Evolutionary conservation across 176 grass and related monocot species (phyloP).

Genomic region (Aechmea fasciata): DNA sequence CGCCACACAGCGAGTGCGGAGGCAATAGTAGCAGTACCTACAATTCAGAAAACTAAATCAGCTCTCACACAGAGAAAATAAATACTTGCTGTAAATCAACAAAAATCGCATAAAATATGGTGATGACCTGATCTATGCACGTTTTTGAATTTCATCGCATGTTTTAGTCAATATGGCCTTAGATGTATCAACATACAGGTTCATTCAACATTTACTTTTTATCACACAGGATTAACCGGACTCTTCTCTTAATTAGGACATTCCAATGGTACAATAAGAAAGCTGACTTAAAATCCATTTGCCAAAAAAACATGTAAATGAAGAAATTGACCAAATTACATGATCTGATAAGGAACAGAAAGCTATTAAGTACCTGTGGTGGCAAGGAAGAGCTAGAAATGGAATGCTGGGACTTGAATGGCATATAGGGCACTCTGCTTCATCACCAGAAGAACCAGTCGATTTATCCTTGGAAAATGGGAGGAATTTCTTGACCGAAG

Average conservation of each 20-base stretch:
- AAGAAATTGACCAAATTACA: neutral
- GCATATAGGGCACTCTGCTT: slow-evolving; percentile 75
- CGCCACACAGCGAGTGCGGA: slow-evolving; percentile 57
- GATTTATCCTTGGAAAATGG: slow-evolving; percentile 93
- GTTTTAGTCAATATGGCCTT: too few species aligned
- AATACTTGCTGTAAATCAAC: neutral
- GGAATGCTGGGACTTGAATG: slow-evolving; percentile 67
- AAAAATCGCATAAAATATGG: neutral
- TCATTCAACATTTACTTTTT: too few species aligned
- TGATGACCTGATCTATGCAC: neutral
- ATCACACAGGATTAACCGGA: too few species aligned
- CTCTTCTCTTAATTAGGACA: too few species aligned
- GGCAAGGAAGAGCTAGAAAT: slow-evolving; percentile 77
- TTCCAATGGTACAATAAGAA: too few species aligned
- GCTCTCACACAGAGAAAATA: neutral
- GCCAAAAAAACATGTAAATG: neutral
- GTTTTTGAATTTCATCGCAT: neutral
- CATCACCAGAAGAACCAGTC: slow-evolving; percentile 45
- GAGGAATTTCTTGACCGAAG: slow-evolving; percentile 72
- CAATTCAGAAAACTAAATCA: slow-evolving; percentile 17
- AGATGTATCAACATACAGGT: too few species aligned
- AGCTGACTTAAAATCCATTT: neutral
- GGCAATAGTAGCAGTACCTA: slow-evolving; percentile 95
- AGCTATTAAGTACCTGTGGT: slow-evolving; percentile 55
- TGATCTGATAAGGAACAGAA: slow-evolving; percentile 7